Evolutionary conservation across 2,329 filamentous ascomycete species (phyloP).

Genomic region (Microascus cirrosus): DNA sequence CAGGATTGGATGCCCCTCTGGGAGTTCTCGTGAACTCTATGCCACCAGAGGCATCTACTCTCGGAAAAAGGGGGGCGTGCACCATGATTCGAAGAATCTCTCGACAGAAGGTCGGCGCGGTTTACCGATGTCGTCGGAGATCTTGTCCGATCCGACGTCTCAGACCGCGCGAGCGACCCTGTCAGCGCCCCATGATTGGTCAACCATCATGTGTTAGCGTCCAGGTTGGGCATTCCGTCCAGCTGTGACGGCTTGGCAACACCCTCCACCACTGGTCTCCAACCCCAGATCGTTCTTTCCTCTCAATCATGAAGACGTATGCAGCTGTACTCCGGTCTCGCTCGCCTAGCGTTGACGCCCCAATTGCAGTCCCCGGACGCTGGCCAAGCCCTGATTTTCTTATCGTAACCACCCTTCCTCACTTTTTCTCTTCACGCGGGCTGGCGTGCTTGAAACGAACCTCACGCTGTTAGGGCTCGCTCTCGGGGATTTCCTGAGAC

Average conservation of each 20-base stretch:
- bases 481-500: background rate
- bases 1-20: no score
- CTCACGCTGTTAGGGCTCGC: background rate
- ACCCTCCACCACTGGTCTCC: background rate
- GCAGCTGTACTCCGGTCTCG: background rate
- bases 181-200: background rate
- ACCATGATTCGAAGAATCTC: background rate
- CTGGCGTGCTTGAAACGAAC: background rate
- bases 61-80: background rate
- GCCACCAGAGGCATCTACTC: no score
- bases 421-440: background rate
- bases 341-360: background rate
- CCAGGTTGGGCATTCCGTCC: background rate
- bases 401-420: background rate
- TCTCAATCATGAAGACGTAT: background rate
- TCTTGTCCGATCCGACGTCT: slow-evolving; percentile 6
- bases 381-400: background rate
- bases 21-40: no score
- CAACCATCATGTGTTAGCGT: background rate
- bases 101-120: background rate
- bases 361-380: background rate
- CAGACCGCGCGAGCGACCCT: background rate
- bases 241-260: background rate
- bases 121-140: slow-evolving; percentile 4
- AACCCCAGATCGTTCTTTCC: background rate